These are phyloP conservation scores for Annulohypoxylon stygium DNA, from an alignment of 495 filamentous ascomycete genomes.

Conservation along the genomic window DNA sequence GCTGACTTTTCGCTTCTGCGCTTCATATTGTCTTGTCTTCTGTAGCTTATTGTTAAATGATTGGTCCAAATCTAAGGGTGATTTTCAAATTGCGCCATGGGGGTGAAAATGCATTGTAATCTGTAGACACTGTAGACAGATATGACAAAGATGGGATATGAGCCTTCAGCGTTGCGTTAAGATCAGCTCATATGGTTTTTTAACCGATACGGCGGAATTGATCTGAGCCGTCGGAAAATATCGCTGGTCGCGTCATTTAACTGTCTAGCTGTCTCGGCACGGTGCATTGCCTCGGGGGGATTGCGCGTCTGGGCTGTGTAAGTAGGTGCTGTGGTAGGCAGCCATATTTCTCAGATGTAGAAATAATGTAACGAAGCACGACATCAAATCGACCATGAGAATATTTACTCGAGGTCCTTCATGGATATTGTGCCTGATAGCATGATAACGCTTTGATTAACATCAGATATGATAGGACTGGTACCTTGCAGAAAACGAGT, in stretches of 20 bases:
- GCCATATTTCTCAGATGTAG: constrained; percentile 28
- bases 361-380: neutral
- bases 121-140: neutral
- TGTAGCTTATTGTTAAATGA: neutral
- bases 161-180: neutral
- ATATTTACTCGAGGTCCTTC: neutral
- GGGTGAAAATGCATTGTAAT: neutral
- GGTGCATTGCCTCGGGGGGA: constrained; percentile 38
- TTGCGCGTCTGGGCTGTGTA: constrained; percentile 46
- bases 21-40: too few species aligned
- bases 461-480: constrained; percentile 13
- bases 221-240: constrained; percentile 43
- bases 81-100: neutral
- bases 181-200: constrained; percentile 40
- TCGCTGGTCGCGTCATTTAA: constrained; percentile 42
- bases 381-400: neutral
- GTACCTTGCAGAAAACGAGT: constrained; percentile 21
- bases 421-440: neutral
- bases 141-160: neutral
- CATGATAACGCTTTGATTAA: constrained; percentile 16
- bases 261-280: constrained; percentile 41
- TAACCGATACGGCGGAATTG: constrained; percentile 33
- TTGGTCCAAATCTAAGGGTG: neutral
- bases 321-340: constrained; percentile 7
- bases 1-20: neutral